Evolutionary conservation across 1,139 yeast genomes (phyloP), one percentile per base, ranked within the genome.

Genomic region (Pichia sp.): DNA sequence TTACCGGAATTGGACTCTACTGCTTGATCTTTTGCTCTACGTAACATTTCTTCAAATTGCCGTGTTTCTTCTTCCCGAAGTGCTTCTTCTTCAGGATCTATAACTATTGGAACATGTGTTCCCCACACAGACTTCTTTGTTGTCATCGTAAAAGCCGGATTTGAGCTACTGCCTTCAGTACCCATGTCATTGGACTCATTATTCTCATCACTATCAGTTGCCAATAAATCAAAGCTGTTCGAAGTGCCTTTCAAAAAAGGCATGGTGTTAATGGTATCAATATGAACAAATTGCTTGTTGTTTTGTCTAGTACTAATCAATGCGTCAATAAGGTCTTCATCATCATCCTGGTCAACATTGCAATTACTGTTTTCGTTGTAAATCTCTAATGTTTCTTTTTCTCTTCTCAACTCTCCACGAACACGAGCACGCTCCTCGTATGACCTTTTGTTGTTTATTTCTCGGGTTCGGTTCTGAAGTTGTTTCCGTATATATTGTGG

Each of bases 401-500:
- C 61, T 36, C 61, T 53, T 16, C 56, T 52, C 16, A 51, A 6
- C 27, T 59, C 60, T 9, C 61, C 61, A 38, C 55, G 60, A 10
- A 58, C 53, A 16, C 60, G 46, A 20, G 58, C 68, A 50, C 60
- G 64, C 64, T 61, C 64, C 27, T 90, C 97, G 53, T 77, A 75
- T 48, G 77, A 75, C 53, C 80, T 76, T 66, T 84, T 87, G 53
- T 75, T 76, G 16, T 72, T 72, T 12, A 84, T 75, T 48, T 73
- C 73, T 59, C 80, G 78, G 31, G 85, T 74, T 52, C 98, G 76
- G 51, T 79, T 83, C 17, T 70, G 72, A 38, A 93, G 72, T 59
- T 87, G 95, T 30, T 75, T 75, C 49, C 78, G 75, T 69, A 85
- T 90, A 36, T 68, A 66, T 1, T 71, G 69, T 74, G 86, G 81